Evolutionary conservation across 371 early-diverging fungal species (phyloP), one percentile per base, ranked within the genome.

Genomic region (Entomophthora muscae): DNA sequence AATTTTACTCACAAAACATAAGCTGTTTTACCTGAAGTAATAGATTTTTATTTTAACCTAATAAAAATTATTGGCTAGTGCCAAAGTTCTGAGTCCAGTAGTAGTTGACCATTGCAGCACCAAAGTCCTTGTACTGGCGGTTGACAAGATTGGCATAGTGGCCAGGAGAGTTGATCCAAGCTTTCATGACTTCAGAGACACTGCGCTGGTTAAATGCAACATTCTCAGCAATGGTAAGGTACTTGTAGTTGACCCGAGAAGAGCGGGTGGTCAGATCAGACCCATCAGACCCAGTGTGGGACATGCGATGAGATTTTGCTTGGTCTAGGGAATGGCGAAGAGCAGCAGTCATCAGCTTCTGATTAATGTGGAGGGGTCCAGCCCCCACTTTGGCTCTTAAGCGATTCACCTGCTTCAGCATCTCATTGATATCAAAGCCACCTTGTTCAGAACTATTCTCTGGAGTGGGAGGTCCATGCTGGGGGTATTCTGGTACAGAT

Each of bases 171-270:
- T 63, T 54, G 5, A 63, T 31, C 63, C 63, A 63, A 2, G 66
- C 63, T 1, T 61, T 23, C 3, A 63, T 26, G 27, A 63, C 63
- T 21, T 63, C 54, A n/a, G 3, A 21, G n/a, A 26, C 63, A 2
- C 28, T 68, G 24, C 51, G 13, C 33, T 75, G 70, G 57, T 70
- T 69, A 56, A 52, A 68, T 28, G 76, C 76, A 23, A 76, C 74
- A 68, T 75, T 75, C 65, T 76, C 76, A 17, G 70, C 75, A 12
- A 61, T 62, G 1, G 60, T 68, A 32, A 0, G 13, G 63, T 68
- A 69, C 13, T 31, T n/a, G 22, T 71, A 29, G 0, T 66, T 72
- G 1, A 13, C 52, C 1, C 26, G n/a, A 0, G 65, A 28, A 42
- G 65, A 52, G 1, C 75, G 68, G 1, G 28, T 3, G 21, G 64